Conservation (phyloP, 495 filamentous ascomycete genomes). For the Diplogelasinospora grovesii region DNA sequence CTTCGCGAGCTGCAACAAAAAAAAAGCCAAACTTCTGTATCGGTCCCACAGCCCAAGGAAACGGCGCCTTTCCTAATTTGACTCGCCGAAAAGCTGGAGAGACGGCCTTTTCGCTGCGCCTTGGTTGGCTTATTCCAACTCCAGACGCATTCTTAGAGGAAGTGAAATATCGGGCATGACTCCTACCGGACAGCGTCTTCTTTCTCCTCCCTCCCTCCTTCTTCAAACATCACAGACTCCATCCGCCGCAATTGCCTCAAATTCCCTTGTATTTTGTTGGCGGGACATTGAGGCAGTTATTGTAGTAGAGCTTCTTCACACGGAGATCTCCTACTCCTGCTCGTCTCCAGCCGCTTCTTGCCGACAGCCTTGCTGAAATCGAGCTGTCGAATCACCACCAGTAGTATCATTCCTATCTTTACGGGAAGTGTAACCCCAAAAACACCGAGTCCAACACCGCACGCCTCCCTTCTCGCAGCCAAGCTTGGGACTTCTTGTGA, state of each 20-base stretch:
- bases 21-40: slow-evolving; percentile 9
- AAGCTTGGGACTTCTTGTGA: background rate
- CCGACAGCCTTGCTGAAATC: background rate
- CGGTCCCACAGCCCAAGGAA: background rate
- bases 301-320: background rate
- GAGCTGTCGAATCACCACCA: background rate
- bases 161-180: slow-evolving; percentile 48
- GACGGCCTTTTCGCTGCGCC: slow-evolving; percentile 23
- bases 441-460: too few species aligned
- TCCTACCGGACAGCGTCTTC: slow-evolving; percentile 31
- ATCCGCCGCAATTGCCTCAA: background rate
- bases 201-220: slow-evolving; percentile 23
- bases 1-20: slow-evolving; percentile 8
- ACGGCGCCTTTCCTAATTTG: slow-evolving; percentile 22
- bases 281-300: background rate
- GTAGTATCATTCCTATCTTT: background rate
- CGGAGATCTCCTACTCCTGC: background rate
- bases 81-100: slow-evolving; percentile 25
- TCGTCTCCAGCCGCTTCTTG: background rate
- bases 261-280: background rate
- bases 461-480: background rate
- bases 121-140: slow-evolving; percentile 11
- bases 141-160: slow-evolving; percentile 2
- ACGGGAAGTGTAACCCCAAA: too few species aligned
- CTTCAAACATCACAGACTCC: slow-evolving; percentile 10